Evolutionary conservation across 2,329 filamentous ascomycete species (phyloP).

Genomic region (Claviceps quebecensis): DNA sequence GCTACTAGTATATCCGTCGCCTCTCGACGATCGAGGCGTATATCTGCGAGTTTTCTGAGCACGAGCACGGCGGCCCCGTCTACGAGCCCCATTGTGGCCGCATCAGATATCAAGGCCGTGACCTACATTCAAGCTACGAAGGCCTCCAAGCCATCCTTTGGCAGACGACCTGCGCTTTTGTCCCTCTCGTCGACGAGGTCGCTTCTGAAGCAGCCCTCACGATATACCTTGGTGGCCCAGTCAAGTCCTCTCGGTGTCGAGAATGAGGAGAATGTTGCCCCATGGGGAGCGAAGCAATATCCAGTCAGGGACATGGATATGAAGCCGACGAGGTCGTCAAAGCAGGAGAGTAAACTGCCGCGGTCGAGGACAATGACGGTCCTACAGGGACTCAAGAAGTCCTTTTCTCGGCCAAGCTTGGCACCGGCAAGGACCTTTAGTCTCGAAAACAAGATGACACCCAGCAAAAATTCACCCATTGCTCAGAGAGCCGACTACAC

Average conservation of each 20-base stretch:
- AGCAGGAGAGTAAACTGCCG: slow-evolving; percentile 18
- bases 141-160: background rate
- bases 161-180: background rate
- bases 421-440: slow-evolving; percentile 9
- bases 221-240: slow-evolving; percentile 6
- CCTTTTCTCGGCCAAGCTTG: slow-evolving; percentile 24
- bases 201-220: slow-evolving; percentile 7
- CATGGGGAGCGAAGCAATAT: background rate
- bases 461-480: background rate
- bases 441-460: slow-evolving; percentile 7
- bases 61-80: slow-evolving; percentile 12
- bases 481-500: background rate
- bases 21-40: slow-evolving; percentile 8
- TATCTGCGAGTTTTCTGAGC: slow-evolving; percentile 18
- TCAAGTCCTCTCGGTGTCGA: background rate
- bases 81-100: slow-evolving; percentile 17
- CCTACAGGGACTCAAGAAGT: slow-evolving; percentile 30
- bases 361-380: slow-evolving; percentile 32
- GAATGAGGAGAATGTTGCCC: slow-evolving; percentile 17
- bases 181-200: slow-evolving; percentile 9
- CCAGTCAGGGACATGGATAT: background rate
- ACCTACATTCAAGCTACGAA: background rate
- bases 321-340: background rate
- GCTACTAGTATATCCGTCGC: background rate
- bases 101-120: slow-evolving; percentile 14